Base-by-base conservation (phyloP, 192 early-diverging fungal species). In the Funneliformis mosseae region DNA sequence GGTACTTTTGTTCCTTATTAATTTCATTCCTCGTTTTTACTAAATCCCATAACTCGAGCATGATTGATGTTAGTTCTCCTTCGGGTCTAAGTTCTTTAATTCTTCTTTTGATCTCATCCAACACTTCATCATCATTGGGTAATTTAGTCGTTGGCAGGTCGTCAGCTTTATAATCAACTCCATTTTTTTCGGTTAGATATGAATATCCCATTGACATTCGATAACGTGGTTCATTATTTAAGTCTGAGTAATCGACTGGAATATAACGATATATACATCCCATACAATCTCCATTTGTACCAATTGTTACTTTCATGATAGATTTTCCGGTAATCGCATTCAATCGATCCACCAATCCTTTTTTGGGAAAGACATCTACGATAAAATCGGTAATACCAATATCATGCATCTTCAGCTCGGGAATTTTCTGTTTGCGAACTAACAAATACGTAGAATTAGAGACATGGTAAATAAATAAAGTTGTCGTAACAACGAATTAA, bases 341-440 rank as follows among this genome's bases (percentile, higher is more conserved):
- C 21, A 70, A 38, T 45, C 39, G 28, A n/a, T 70, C n/a, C 4
- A 41, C 5, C 18, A 70, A 14, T 39, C 42, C 16, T 16, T 70
- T 45, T n/a, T 21, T 6, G n/a, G 39, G 28, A 21, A 9, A 10
- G 59, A 75, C 23, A 28, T 75, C 46, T 6, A 41, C 16, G 6
- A 10, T 11, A 14, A n/a, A 9, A 25, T 25, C 5, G 7, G 74
- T 59, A 33, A 75, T 25, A 8, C 74, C 74, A 4, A 55, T 21
- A n/a, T 75, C 12, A 41, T 33, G 16, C 33, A 39, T 59, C 8
- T 75, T 38, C 14, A 60, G 60, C 18, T 60, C 38, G 3, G 74
- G 74, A 38, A 75, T 23, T 55, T 59, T 75, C 14, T 75, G 74
- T 60, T 50, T 59, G 33, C 74, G 46, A 59, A 75, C 74, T 75